Percentiles rank a stretch among this genome's conserved stretches.
These are phyloP conservation scores for Golubevia sp. DNA, from an alignment of 1,284 basidiomycete genomes.

Conservation along the genomic window DNA sequence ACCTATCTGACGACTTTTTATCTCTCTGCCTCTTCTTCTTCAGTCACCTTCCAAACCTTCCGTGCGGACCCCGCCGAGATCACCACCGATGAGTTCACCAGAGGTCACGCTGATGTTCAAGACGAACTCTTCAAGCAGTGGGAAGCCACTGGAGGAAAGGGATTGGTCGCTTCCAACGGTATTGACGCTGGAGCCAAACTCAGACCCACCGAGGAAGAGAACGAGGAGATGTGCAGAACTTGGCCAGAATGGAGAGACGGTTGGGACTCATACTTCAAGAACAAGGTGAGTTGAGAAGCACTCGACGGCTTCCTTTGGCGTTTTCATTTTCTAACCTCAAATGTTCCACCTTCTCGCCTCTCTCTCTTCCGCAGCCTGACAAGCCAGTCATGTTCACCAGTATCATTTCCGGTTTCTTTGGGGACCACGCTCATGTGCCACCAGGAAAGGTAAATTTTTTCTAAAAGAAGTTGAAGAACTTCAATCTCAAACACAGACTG, in stretches of 20 bases:
- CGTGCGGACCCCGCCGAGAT: constrained; percentile 71
- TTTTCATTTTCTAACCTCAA: too few species aligned
- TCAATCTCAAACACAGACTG: constrained; percentile 72
- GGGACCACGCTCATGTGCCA: constrained; percentile 71
- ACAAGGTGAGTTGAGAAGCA: too few species aligned
- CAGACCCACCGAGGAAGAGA: constrained; percentile 71
- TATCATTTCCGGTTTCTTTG: neutral
- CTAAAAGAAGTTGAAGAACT: constrained; percentile 66
- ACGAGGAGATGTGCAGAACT: constrained; percentile 70
- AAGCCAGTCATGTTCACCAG: constrained; percentile 71
- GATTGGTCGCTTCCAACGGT: constrained; percentile 71
- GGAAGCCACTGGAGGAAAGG: constrained; percentile 74
- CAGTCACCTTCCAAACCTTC: constrained; percentile 65
- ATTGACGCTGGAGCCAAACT: constrained; percentile 77
- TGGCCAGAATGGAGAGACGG: constrained; percentile 71
- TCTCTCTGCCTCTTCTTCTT: constrained; percentile 65
- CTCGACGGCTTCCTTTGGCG: too few species aligned
- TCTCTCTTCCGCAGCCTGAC: too few species aligned
- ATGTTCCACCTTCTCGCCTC: too few species aligned
- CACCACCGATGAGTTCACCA: constrained; percentile 73
- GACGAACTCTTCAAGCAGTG: constrained; percentile 70
- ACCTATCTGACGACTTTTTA: constrained; percentile 62
- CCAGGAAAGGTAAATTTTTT: constrained; percentile 61
- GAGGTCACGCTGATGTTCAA: constrained; percentile 68
- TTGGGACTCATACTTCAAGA: constrained; percentile 73